A percentile compares a stretch with the other conserved stretches of the same genome.
These are phyloP conservation scores for Suillus weaverae DNA, from an alignment of 768 basidiomycete species.

Conservation along the genomic window DNA sequence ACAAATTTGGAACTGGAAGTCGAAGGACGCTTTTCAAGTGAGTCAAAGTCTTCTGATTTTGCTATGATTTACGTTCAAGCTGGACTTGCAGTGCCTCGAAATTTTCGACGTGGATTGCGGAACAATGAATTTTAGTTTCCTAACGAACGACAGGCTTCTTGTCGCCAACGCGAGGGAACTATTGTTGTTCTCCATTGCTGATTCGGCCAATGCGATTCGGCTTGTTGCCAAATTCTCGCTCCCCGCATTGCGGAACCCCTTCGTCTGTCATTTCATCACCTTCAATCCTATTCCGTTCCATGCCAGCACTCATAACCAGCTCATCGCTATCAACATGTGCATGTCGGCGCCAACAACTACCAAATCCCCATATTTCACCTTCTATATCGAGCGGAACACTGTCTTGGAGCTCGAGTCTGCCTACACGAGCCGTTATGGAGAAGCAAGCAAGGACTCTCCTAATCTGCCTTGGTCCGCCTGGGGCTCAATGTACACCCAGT, in stretches of 20 bases:
- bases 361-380: not conserved
- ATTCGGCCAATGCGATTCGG: not conserved
- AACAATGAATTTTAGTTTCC: not conserved
- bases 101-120: not conserved
- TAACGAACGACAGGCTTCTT: not conserved
- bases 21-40: not conserved
- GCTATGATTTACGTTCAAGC: not conserved
- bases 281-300: not conserved
- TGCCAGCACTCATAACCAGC: not conserved
- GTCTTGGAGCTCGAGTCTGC: not conserved
- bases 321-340: not conserved
- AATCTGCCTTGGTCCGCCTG: not conserved
- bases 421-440: not conserved
- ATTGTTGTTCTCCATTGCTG: not conserved
- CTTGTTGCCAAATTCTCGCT: not conserved
- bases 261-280: not conserved
- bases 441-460: not conserved
- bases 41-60: not conserved
- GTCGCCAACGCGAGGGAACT: not conserved
- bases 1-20: constrained; percentile 3
- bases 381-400: not conserved
- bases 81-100: not conserved
- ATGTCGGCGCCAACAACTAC: not conserved
- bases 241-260: not conserved
- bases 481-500: not conserved